These are phyloP conservation scores for Linderniella brevidens DNA, from an alignment of 257 asterid species.

Conservation along the genomic window DNA sequence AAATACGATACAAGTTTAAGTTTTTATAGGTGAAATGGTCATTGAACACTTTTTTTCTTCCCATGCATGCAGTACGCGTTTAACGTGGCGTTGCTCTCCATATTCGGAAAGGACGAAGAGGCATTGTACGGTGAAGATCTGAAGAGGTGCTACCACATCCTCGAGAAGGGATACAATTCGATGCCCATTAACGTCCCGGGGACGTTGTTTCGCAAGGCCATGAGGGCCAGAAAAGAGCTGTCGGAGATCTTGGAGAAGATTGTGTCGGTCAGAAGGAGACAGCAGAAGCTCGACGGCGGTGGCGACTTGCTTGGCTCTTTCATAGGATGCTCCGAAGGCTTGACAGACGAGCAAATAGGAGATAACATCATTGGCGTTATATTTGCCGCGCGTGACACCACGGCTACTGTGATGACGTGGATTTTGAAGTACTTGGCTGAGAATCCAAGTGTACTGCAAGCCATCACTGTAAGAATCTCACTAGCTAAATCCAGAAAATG, in stretches of 20 bases:
- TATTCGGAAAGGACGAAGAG: slow-evolving; percentile 45
- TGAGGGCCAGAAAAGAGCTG: slow-evolving; percentile 50
- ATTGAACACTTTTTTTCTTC: too few relatives aligned
- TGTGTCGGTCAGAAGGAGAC: slow-evolving; percentile 21
- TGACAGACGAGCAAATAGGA: slow-evolving; percentile 49
- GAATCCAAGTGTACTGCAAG: slow-evolving; percentile 45
- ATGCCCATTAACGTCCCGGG: slow-evolving; percentile 61
- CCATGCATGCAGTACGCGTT: slow-evolving; percentile 44
- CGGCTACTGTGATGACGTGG: slow-evolving; percentile 64
- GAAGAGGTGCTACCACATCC: slow-evolving; percentile 44
- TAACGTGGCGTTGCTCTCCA: slow-evolving; percentile 61
- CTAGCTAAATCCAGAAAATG: neutral
- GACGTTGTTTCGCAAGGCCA: slow-evolving; percentile 50
- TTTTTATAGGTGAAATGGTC: too few relatives aligned
- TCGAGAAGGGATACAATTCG: slow-evolving; percentile 66
- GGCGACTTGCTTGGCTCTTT: slow-evolving; percentile 47
- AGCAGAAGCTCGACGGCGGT: slow-evolving; percentile 17
- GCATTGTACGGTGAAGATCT: slow-evolving; percentile 48
- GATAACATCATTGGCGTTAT: slow-evolving; percentile 60
- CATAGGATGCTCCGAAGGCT: slow-evolving; percentile 46
- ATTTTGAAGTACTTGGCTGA: slow-evolving; percentile 53
- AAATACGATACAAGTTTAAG: too few relatives aligned
- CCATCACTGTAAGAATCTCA: slow-evolving; percentile 43
- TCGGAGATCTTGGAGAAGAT: slow-evolving; percentile 43
- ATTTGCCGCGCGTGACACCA: slow-evolving; percentile 66